Percentiles rank a stretch among this genome's conserved stretches.
Conservation (phyloP, 805 yeast genomes). For the Scheffersomyces ergatensis region DNA sequence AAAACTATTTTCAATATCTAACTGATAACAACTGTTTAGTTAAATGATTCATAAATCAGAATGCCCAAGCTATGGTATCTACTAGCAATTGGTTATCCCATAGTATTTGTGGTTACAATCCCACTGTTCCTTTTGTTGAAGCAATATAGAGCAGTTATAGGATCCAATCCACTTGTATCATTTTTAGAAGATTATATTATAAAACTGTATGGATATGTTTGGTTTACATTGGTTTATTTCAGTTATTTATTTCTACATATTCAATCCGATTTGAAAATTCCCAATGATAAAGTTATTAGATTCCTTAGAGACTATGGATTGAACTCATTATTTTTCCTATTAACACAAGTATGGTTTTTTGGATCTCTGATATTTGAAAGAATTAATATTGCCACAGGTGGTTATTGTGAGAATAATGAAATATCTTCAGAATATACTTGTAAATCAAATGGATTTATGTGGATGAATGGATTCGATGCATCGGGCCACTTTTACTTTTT, state of each 20-base stretch:
- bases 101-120: slow-evolving; percentile 16
- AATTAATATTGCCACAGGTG: slow-evolving; percentile 35
- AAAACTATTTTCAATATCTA: no score
- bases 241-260: slow-evolving; percentile 7
- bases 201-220: slow-evolving; percentile 24
- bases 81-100: slow-evolving; percentile 3
- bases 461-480: slow-evolving; percentile 52
- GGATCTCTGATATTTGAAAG: slow-evolving; percentile 33
- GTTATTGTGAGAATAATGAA: slow-evolving; percentile 26
- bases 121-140: slow-evolving; percentile 17
- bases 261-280: slow-evolving; percentile 2
- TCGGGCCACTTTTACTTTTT: slow-evolving; percentile 54
- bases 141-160: slow-evolving; percentile 10
- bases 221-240: slow-evolving; percentile 22
- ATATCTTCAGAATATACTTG: slow-evolving; percentile 12
- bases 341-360: slow-evolving; percentile 25
- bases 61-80: background rate
- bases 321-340: slow-evolving; percentile 8
- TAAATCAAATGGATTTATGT: slow-evolving; percentile 23
- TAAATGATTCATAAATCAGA: no score
- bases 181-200: slow-evolving; percentile 20
- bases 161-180: slow-evolving; percentile 9
- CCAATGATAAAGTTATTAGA: slow-evolving; percentile 3
- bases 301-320: slow-evolving; percentile 9
- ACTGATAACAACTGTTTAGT: no score